Evolutionary conservation across 306 rosid genomes (phyloP).

Genomic region (Acacia crassicarpa): DNA sequence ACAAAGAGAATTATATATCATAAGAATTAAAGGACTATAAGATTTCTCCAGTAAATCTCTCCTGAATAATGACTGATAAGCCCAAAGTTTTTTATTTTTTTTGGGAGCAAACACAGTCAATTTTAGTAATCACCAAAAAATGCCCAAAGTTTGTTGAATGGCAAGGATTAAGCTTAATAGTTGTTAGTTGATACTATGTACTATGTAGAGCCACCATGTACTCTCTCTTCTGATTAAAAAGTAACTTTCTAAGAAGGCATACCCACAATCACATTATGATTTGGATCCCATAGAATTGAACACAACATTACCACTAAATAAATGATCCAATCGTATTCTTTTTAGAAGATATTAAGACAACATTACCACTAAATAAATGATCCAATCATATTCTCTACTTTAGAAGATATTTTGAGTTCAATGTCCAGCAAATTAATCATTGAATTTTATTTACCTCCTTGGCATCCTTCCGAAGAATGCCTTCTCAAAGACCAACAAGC

Average conservation of each 20-base stretch:
- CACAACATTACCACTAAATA: too few species aligned
- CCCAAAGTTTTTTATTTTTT: neutral
- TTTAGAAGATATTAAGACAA: too few species aligned
- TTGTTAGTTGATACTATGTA: neutral
- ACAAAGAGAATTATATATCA: constrained; percentile 20
- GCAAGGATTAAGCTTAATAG: neutral
- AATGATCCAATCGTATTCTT: too few species aligned
- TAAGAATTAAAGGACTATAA: constrained; percentile 22
- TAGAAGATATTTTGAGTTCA: constrained; percentile 14
- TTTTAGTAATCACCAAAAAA: too few species aligned
- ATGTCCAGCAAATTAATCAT: constrained; percentile 15
- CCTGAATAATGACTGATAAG: neutral
- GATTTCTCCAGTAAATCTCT: neutral
- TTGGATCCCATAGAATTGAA: neutral
- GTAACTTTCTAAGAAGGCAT: constrained; percentile 12
- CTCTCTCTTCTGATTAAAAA: neutral
- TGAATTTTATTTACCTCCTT: too few species aligned
- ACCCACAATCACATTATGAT: neutral
- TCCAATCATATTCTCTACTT: constrained; percentile 8
- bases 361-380: constrained; percentile 15
- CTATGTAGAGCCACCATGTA: neutral
- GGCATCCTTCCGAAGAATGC: too few species aligned
- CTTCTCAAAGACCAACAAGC: too few species aligned
- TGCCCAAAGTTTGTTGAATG: neutral
- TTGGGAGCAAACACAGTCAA: too few species aligned